Evolutionary conservation across 495 filamentous ascomycete species (phyloP).

Genomic region (Cercophora samala): DNA sequence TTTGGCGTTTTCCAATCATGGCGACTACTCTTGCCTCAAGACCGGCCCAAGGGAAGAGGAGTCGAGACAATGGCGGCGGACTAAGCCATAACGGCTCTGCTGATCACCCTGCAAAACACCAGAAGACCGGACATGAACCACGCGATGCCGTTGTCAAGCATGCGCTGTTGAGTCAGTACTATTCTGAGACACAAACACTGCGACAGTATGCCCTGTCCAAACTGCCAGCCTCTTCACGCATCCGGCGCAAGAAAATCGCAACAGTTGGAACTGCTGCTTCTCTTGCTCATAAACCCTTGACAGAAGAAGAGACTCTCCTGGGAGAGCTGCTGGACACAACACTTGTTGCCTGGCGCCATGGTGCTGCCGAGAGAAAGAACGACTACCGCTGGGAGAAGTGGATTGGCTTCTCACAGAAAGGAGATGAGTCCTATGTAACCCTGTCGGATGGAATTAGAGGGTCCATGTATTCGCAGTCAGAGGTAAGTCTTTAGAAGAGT

Average conservation of each 20-base stretch:
- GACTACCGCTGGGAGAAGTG: constrained; percentile 55
- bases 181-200: constrained; percentile 62
- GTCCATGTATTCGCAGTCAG: constrained; percentile 51
- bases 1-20: neutral
- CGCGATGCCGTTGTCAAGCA: constrained; percentile 42
- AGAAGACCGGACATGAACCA: constrained; percentile 11
- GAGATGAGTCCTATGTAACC: constrained; percentile 49
- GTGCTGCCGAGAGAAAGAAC: constrained; percentile 18
- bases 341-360: constrained; percentile 53
- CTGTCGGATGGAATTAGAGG: constrained; percentile 45
- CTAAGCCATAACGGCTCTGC: constrained; percentile 14
- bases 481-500: constrained; percentile 46
- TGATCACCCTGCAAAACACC: constrained; percentile 22
- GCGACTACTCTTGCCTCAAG: neutral
- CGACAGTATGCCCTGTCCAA: constrained; percentile 65
- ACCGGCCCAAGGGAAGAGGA: constrained; percentile 25
- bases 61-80: constrained; percentile 11
- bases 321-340: constrained; percentile 63
- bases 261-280: constrained; percentile 38
- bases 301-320: constrained; percentile 42
- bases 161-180: constrained; percentile 72
- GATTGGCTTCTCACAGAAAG: constrained; percentile 64
- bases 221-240: constrained; percentile 44
- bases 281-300: constrained; percentile 20
- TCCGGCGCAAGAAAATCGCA: constrained; percentile 45